A percentile compares a stretch with the other conserved stretches of the same genome.
phyloP scores from a whole-genome alignment of 345 rosid genomes.

The Brassica carinata region DNA sequence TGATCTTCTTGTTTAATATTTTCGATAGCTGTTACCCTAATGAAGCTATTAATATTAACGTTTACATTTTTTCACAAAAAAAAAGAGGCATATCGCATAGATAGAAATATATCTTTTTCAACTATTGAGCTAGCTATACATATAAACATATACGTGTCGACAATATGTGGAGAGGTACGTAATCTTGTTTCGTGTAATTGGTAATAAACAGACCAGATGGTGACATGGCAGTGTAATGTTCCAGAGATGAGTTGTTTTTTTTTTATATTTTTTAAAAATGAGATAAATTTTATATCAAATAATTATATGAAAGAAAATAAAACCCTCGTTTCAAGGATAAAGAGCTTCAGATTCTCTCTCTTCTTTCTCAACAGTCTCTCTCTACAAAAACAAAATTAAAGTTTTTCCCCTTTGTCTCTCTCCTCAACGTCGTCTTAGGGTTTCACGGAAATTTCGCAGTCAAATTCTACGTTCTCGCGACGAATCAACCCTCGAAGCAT shows the following conservation, averaged over 20 bases:
- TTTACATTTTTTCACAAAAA: not conserved
- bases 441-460: conserved; percentile 55
- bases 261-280: not conserved
- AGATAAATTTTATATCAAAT: not conserved
- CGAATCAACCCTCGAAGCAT: conserved; percentile 41
- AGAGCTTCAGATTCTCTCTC: conserved; percentile 41
- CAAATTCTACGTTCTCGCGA: conserved; percentile 44
- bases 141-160: conserved; percentile 14
- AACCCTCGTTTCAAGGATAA: conserved; percentile 57
- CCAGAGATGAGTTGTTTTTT: conserved; percentile 33
- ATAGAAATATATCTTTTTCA: not conserved
- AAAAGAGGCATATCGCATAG: not conserved
- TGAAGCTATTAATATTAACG: not conserved
- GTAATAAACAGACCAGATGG: conserved; percentile 38
- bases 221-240: conserved; percentile 58
- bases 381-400: conserved; percentile 31
- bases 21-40: conserved; percentile 23
- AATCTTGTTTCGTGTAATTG: conserved; percentile 27
- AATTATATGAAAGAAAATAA: conserved; percentile 11
- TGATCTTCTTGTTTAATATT: conserved; percentile 16
- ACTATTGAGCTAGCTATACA: not conserved
- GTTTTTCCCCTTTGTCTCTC: conserved; percentile 31
- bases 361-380: conserved; percentile 40
- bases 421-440: conserved; percentile 50
- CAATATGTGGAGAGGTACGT: conserved; percentile 9